A percentile compares a stretch with the other conserved stretches of the same genome.
Conservation (phyloP, 306 rosid genomes). For the Parietaria judaica region DNA sequence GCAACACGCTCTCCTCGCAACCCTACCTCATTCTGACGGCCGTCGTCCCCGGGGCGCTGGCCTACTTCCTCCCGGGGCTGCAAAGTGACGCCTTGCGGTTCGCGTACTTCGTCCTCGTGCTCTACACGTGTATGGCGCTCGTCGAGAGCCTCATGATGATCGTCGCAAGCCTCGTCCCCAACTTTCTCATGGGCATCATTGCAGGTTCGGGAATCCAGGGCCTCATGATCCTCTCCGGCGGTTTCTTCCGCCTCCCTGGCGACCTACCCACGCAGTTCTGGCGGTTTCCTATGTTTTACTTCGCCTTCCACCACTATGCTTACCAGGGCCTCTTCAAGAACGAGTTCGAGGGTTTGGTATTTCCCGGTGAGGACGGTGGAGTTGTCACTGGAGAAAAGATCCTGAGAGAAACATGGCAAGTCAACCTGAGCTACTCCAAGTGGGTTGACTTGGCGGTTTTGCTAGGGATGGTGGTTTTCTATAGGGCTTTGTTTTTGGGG, state of each 20-base stretch:
- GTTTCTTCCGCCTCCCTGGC: constrained; percentile 47
- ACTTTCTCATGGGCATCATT: constrained; percentile 70
- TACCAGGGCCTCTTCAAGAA: constrained; percentile 62
- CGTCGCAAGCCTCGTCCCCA: constrained; percentile 56
- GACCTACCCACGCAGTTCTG: constrained; percentile 46
- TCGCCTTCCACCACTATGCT: constrained; percentile 56
- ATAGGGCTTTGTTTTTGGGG: constrained; percentile 39
- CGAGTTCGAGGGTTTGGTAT: constrained; percentile 40
- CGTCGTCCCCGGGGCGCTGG: constrained; percentile 44
- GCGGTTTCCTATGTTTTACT: constrained; percentile 48
- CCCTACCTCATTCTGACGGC: constrained; percentile 42
- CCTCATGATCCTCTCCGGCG: constrained; percentile 42
- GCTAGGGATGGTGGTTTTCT: constrained; percentile 48
- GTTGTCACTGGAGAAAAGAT: constrained; percentile 27
- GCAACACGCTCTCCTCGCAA: constrained; percentile 56
- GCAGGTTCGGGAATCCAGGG: constrained; percentile 70
- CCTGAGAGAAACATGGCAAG: constrained; percentile 24
- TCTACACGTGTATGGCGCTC: constrained; percentile 42
- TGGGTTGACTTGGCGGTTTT: constrained; percentile 56
- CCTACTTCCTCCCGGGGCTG: constrained; percentile 49
- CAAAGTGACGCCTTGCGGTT: constrained; percentile 34
- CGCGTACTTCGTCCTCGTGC: constrained; percentile 22
- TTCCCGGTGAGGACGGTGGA: constrained; percentile 4
- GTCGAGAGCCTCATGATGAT: constrained; percentile 85
- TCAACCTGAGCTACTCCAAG: constrained; percentile 50